A percentile compares a stretch with the other conserved stretches of the same genome.
Conservation (phyloP, 2,329 filamentous ascomycete species). For the Pezicula radicicola region DNA sequence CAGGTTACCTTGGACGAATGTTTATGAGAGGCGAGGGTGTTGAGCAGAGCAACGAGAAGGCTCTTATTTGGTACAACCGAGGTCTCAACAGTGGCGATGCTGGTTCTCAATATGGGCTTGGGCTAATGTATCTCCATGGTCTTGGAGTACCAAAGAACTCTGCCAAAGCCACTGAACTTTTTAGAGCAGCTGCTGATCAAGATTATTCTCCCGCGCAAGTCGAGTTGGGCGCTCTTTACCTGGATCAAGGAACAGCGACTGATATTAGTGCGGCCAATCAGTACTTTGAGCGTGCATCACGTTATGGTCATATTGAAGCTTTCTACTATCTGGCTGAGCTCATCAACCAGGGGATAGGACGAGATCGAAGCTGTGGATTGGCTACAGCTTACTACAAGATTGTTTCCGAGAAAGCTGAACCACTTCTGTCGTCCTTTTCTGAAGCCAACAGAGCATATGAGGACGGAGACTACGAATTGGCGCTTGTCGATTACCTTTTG, state of each 20-base stretch:
- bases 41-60: slow-evolving; percentile 61
- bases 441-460: slow-evolving; percentile 68
- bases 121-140: slow-evolving; percentile 68
- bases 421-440: slow-evolving; percentile 56
- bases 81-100: slow-evolving; percentile 62
- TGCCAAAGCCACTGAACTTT: slow-evolving; percentile 59
- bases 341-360: slow-evolving; percentile 60
- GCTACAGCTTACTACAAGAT: slow-evolving; percentile 67
- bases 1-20: slow-evolving; percentile 70
- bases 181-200: slow-evolving; percentile 65
- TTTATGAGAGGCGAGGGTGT: slow-evolving; percentile 70
- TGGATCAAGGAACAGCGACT: slow-evolving; percentile 57
- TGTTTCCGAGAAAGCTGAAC: slow-evolving; percentile 55
- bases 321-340: slow-evolving; percentile 73
- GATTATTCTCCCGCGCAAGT: slow-evolving; percentile 66
- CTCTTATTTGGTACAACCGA: slow-evolving; percentile 65
- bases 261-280: slow-evolving; percentile 50
- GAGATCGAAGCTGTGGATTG: slow-evolving; percentile 63
- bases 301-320: slow-evolving; percentile 67
- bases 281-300: slow-evolving; percentile 69
- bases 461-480: slow-evolving; percentile 59
- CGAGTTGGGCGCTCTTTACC: slow-evolving; percentile 62
- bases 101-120: slow-evolving; percentile 66
- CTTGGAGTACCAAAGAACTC: slow-evolving; percentile 61
- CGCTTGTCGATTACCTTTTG: slow-evolving; percentile 66